phyloP scores from a whole-genome alignment of 352 stramenopile species.

The Pythium rhizo-oryzae region DNA sequence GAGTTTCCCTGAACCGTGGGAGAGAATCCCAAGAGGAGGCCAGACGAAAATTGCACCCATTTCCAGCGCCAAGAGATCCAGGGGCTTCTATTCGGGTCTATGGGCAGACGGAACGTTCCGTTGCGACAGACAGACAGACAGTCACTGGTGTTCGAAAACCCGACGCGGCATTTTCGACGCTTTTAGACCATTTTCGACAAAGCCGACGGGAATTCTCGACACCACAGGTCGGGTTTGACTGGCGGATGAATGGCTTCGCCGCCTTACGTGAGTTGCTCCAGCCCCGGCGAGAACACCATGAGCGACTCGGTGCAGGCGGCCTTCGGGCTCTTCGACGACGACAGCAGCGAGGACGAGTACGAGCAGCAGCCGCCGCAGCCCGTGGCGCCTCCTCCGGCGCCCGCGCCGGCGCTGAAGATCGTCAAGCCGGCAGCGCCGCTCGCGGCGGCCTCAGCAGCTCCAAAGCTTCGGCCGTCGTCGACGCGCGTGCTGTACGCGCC shows the following conservation, averaged over 20 bases:
- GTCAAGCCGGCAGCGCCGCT: slow-evolving; percentile 12
- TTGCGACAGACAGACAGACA: neutral
- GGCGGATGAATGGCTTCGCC: slow-evolving; percentile 19
- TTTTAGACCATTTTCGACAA: slow-evolving; percentile 12
- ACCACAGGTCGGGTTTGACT: neutral
- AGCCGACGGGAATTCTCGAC: slow-evolving; percentile 21
- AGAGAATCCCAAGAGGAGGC: slow-evolving; percentile 8
- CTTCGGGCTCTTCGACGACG: slow-evolving; percentile 85
- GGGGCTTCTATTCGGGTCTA: neutral
- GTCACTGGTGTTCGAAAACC: neutral
- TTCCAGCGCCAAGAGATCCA: neutral
- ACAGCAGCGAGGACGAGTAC: slow-evolving; percentile 67
- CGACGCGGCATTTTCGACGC: neutral
- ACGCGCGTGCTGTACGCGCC: slow-evolving; percentile 51
- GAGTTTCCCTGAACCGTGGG: slow-evolving; percentile 13
- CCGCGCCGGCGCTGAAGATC: slow-evolving; percentile 17
- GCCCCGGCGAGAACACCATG: neutral
- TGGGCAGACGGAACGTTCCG: neutral
- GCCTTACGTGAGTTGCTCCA: neutral
- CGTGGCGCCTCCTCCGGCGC: neutral
- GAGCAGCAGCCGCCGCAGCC: slow-evolving; percentile 4
- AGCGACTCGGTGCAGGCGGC: slow-evolving; percentile 66
- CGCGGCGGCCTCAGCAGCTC: slow-evolving; percentile 8
- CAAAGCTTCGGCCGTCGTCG: slow-evolving; percentile 10
- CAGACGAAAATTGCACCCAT: slow-evolving; percentile 11